Percentiles rank a stretch among this genome's conserved stretches.
phyloP scores from a whole-genome alignment of 345 rosid species.

The Rhodamnia rubescens region DNA sequence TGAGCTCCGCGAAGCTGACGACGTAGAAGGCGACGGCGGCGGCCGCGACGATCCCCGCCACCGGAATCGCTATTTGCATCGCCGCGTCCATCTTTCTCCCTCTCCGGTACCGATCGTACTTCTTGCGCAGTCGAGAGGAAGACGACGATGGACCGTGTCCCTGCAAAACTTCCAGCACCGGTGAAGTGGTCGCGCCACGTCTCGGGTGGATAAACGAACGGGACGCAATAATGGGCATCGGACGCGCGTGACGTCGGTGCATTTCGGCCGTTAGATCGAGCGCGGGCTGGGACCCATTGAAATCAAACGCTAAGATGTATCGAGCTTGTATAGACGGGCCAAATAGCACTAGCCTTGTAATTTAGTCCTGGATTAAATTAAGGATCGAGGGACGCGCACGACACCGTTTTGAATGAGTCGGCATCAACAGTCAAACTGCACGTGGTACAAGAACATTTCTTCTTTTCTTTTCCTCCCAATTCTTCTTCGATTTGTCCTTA shows the following conservation, averaged over 20 bases:
- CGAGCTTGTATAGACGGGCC: too few relatives aligned
- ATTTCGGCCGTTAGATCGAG: neutral
- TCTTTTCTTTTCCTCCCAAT: neutral
- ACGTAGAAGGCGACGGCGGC: constrained; percentile 59
- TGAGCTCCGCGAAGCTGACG: constrained; percentile 53
- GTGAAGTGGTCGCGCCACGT: neutral
- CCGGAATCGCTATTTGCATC: constrained; percentile 48
- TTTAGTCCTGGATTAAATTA: neutral
- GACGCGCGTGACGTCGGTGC: neutral
- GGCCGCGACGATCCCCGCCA: constrained; percentile 52
- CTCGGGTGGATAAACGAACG: neutral
- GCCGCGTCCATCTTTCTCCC: constrained; percentile 35
- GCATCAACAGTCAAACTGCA: neutral
- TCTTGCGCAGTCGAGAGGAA: neutral
- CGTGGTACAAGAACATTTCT: neutral
- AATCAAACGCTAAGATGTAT: neutral
- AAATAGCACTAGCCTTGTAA: neutral
- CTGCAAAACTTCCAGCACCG: neutral
- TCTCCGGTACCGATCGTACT: neutral
- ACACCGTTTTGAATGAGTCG: neutral
- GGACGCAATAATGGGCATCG: neutral
- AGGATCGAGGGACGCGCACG: neutral
- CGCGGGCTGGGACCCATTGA: neutral
- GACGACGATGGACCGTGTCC: neutral
- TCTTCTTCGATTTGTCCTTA: neutral